Base-by-base conservation (phyloP, 208 protist species). In the Spongospora subterranea region DNA sequence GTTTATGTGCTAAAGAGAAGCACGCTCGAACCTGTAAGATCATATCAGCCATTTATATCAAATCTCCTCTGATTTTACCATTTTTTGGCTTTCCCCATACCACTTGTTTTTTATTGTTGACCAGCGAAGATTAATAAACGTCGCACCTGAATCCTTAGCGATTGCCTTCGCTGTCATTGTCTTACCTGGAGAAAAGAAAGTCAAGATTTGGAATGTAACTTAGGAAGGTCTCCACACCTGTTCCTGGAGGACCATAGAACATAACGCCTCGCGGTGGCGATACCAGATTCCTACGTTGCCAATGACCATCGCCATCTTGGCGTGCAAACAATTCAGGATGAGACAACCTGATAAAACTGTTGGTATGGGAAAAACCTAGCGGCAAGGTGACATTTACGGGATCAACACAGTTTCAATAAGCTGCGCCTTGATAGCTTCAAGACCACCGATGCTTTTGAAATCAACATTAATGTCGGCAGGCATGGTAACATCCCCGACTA, bases 201-300 rank as follows among this genome's bases (percentile, higher is more conserved):
- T 82, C n/a, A 35, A 60, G 50, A 6, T 60, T 6, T 60, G 50
- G 50, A 60, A 82, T 82, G 6, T 6, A 45, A 43, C 71, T 40
- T n/a, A 82, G 35, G 35, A 6, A 40, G 6, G 35, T 20, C 6
- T 20, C 17, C 35, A 35, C 6, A 82, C 71, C 71, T 45, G 71
- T 82, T 35, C 71, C 71, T 40, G 71, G 71, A 39, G 71, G 71
- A n/a, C 71, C 71, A 82, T 82, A 82, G n/a, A 82, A 82, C 71
- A 82, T 6, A 43, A 82, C n/a, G n/a, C 71, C 71, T 39, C 71
- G n/a, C 6, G 71, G 71, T 17, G 71, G 71, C 17, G 71, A 6
- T 20, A 82, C 71, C 71, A 82, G 71, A 35, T 6, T 39, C 11
- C 71, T 6, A 6, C 35, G 71, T 43, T 82, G 71, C 6, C n/a